A percentile compares a stretch with the other conserved stretches of the same genome.
phyloP scores from a whole-genome alignment of 495 filamentous ascomycete species.

The Hypoxylon perforatum region DNA sequence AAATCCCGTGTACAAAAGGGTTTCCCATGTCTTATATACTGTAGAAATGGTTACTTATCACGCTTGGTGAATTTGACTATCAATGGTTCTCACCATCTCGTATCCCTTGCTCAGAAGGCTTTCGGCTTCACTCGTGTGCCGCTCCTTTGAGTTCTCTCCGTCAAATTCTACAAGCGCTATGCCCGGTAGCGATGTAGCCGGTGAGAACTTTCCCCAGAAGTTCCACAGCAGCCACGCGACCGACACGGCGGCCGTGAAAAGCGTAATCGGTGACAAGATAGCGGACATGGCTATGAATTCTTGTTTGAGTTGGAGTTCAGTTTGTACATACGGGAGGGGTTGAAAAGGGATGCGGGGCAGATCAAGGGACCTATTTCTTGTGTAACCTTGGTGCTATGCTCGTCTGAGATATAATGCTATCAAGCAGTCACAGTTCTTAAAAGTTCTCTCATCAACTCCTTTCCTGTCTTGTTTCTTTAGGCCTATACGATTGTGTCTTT shows the following conservation, averaged over 20 bases:
- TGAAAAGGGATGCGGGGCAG: not conserved
- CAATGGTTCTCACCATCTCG: constrained; percentile 5
- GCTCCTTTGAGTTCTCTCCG: constrained; percentile 13
- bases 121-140: constrained; percentile 4
- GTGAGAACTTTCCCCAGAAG: constrained; percentile 15
- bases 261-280: constrained; percentile 1
- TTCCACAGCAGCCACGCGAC: constrained; percentile 9
- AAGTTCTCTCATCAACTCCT: no score
- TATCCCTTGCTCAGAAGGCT: constrained; percentile 16
- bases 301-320: not conserved
- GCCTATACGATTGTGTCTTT: no score
- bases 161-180: constrained; percentile 20
- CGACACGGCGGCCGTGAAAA: not conserved
- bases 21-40: constrained; percentile 18
- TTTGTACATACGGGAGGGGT: not conserved
- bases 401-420: no score
- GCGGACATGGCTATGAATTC: not conserved
- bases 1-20: constrained; percentile 21
- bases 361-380: not conserved
- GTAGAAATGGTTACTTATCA: constrained; percentile 11
- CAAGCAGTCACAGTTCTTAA: no score
- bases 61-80: not conserved
- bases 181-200: constrained; percentile 14
- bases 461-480: no score
- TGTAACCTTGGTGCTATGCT: no score